Percentiles rank a stretch among this genome's conserved stretches.
Evolutionary conservation across 805 yeast species (phyloP).

Genomic region (Saccharomycopsis microspora): DNA sequence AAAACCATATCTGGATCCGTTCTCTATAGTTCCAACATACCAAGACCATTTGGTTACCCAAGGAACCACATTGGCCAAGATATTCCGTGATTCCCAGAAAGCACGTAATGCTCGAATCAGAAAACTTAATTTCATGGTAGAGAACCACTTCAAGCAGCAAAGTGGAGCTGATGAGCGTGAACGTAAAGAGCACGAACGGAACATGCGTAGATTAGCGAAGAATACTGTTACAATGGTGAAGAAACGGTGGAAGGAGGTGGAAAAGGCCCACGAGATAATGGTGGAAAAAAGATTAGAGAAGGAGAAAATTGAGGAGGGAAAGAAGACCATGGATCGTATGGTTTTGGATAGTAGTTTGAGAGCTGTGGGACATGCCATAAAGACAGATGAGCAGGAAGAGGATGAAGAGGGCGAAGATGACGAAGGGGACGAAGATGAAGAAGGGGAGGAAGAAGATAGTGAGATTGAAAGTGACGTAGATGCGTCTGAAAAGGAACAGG

Average conservation of each 20-base stretch:
- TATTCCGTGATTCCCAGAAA: conserved; percentile 54
- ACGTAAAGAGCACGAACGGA: conserved; percentile 63
- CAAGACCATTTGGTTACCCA: conserved; percentile 71
- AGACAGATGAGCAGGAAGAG: conserved; percentile 17
- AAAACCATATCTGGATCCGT: conserved; percentile 35
- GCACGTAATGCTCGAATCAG: conserved; percentile 57
- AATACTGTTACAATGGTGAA: conserved; percentile 75
- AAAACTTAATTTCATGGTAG: conserved; percentile 72
- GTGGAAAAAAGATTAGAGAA: conserved; percentile 11
- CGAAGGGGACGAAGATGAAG: conserved; percentile 15
- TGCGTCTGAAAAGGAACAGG: conserved; percentile 21
- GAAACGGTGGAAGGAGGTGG: conserved; percentile 85
- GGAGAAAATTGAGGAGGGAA: conserved; percentile 15
- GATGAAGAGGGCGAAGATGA: conserved; percentile 14
- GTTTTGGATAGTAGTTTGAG: conserved; percentile 31
- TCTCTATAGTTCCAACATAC: conserved; percentile 38
- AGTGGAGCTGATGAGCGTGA: conserved; percentile 83
- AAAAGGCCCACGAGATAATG: conserved; percentile 46
- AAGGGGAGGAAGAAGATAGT: conserved; percentile 11
- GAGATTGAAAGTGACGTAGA: conserved; percentile 24
- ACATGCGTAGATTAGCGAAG: conserved; percentile 60
- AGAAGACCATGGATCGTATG: conserved; percentile 16
- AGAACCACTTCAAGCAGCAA: conserved; percentile 73
- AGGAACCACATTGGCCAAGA: conserved; percentile 56
- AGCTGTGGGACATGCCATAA: conserved; percentile 19